Percentiles rank a stretch among this genome's conserved stretches.
Evolutionary conservation across 2,329 filamentous ascomycete genomes (phyloP).

Genomic region (Colletotrichum tamarilloi): DNA sequence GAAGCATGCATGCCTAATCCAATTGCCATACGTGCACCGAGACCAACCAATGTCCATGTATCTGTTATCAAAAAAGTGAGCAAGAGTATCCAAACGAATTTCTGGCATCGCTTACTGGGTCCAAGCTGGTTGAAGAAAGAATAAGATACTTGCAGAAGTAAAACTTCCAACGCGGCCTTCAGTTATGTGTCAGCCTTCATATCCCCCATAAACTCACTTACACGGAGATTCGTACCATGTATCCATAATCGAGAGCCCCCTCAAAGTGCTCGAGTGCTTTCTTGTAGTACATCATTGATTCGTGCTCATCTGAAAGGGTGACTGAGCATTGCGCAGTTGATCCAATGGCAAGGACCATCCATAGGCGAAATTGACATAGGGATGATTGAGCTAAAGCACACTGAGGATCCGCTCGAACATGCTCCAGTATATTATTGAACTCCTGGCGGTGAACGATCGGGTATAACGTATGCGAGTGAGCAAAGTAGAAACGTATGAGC

Average conservation of each 20-base stretch:
- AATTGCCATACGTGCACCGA: slow-evolving; percentile 54
- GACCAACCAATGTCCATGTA: slow-evolving; percentile 58
- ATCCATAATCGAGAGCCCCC: slow-evolving; percentile 47
- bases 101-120: slow-evolving; percentile 48
- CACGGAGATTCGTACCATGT: slow-evolving; percentile 46
- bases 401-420: slow-evolving; percentile 33
- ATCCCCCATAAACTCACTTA: neutral
- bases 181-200: neutral
- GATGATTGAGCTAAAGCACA: slow-evolving; percentile 44
- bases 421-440: slow-evolving; percentile 45
- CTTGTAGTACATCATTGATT: slow-evolving; percentile 54
- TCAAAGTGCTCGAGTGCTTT: slow-evolving; percentile 56
- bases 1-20: slow-evolving; percentile 55
- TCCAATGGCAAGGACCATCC: slow-evolving; percentile 61
- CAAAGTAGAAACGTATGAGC: slow-evolving; percentile 56
- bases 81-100: neutral
- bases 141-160: slow-evolving; percentile 59
- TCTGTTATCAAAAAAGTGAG: slow-evolving; percentile 40
- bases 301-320: slow-evolving; percentile 53
- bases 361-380: slow-evolving; percentile 53
- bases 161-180: slow-evolving; percentile 53
- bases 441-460: slow-evolving; percentile 52
- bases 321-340: slow-evolving; percentile 57
- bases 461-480: slow-evolving; percentile 58
- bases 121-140: slow-evolving; percentile 60